Base-by-base conservation (phyloP, 2,329 filamentous ascomycete genomes). In the Samsoniella hepiali region DNA sequence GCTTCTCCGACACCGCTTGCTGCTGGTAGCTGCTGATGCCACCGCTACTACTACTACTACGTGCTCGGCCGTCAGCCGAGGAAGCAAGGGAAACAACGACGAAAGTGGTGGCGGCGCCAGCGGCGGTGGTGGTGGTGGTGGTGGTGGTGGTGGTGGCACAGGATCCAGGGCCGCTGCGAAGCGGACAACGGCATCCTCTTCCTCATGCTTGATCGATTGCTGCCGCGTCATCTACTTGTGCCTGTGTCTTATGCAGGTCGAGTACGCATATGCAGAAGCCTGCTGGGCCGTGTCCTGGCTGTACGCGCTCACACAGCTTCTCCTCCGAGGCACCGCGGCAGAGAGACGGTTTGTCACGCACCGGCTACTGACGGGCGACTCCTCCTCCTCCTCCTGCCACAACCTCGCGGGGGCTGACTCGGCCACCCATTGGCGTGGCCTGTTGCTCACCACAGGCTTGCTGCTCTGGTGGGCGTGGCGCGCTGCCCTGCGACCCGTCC, bases 221-320 rank as follows among this genome's bases (percentile, higher is more conserved):
- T 13, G 29, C n/a, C 62, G 63, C 13, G 32, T 70, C 3, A n/a
- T 66, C 2, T 70, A 70, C 38, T n/a, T 74, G 0, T 53, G 70
- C 0, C 71, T 73, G 67, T 11, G 68, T 1, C 65, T 77, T 0
- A 65, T 70, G 0, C 67, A 63, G 1, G 51, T 70, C 2, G 77
- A 78, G 65, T 71, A 70, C 49, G 53, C 69, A 9, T 72, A 76
- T 29, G 67, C 67, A 0, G 70, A 74, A 42, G 57, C 68, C 3
- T 70, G 69, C 53, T 69, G 73, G 59, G 65, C 68, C 0, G 62
- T 64, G 5, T 71, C 76, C 1, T 68, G 73, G 42, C 9, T 72
- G 7, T 63, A 72, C 11, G 72, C 72, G 31, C 32, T 22, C 63
- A 27, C 44, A 5, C 68, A 68, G 22, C 65, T 61, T 36, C 68